Evolutionary conservation across 176 grass and related monocot genomes (phyloP).

Genomic region (Microstegium vimineum): DNA sequence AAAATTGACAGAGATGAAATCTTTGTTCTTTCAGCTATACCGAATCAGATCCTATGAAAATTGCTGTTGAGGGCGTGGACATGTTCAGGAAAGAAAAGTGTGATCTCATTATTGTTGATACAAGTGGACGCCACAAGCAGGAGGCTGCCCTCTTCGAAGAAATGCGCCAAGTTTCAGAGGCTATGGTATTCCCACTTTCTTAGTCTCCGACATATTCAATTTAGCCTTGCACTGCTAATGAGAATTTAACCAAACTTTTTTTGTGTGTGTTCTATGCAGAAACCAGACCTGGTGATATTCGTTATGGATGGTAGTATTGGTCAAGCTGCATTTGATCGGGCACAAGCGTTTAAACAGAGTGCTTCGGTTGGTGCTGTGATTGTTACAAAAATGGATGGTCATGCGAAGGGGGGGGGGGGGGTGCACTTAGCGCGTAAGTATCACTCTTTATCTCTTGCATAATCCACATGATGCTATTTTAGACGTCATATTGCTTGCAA

Average conservation of each 20-base stretch:
- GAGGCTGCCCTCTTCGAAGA: conserved; percentile 92
- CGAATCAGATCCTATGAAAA: conserved; percentile 95
- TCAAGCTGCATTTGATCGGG: conserved; percentile 97
- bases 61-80: conserved; percentile 91
- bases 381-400: conserved; percentile 98
- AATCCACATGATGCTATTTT: background rate
- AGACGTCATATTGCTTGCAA: background rate
- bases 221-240: background rate
- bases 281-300: conserved; percentile 92
- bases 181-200: conserved; percentile 43
- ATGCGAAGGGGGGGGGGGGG: conserved; percentile 90
- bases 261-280: conserved; percentile 50
- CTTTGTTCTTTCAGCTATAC: conserved; percentile 55
- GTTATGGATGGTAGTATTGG: conserved; percentile 99
- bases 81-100: conserved; percentile 87
- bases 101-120: conserved; percentile 96
- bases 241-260: conserved; percentile 1
- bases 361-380: conserved; percentile 96
- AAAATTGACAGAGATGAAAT: background rate
- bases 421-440: conserved; percentile 90
- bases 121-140: conserved; percentile 93
- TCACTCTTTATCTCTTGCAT: conserved; percentile 7
- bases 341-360: conserved; percentile 96
- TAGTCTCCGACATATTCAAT: background rate
- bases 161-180: conserved; percentile 99